Evolutionary conservation across 225 moss, liverwort and hornwort species (phyloP).

Genomic region (Asterella californica): DNA sequence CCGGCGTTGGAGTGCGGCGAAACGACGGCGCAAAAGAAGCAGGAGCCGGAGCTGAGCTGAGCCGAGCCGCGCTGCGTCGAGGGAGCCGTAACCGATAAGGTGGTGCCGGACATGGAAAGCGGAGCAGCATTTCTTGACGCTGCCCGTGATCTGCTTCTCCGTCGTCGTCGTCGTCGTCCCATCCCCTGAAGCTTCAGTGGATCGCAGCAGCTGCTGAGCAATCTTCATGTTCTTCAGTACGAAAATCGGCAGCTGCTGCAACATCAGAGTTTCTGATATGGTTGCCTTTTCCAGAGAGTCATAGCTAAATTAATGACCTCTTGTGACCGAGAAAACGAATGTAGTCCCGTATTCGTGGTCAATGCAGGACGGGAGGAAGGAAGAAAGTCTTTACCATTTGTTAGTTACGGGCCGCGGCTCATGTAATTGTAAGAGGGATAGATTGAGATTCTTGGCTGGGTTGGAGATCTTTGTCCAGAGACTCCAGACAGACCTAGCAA

Average conservation of each 20-base stretch:
- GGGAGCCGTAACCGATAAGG: slow-evolving; percentile 14
- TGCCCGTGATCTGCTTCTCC: background rate
- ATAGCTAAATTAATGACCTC: background rate
- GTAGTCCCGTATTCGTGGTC: background rate
- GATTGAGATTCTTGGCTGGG: background rate
- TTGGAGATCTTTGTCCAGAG: background rate
- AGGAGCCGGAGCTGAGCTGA: background rate
- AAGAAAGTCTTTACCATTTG: background rate
- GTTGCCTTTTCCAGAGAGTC: background rate
- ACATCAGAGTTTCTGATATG: background rate
- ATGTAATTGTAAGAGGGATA: background rate
- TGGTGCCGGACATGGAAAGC: slow-evolving; percentile 3
- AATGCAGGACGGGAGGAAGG: background rate
- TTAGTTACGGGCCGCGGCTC: background rate
- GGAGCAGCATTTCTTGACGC: background rate
- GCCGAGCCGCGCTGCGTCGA: slow-evolving; percentile 9
- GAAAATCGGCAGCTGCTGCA: background rate
- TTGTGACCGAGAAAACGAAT: background rate
- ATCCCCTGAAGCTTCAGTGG: background rate
- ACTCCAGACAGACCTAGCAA: background rate
- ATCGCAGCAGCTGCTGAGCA: background rate
- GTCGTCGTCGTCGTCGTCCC: background rate
- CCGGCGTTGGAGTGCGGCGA: background rate
- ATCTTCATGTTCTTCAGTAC: background rate
- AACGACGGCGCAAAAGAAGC: background rate